Conservation (phyloP, 495 filamentous ascomycete genomes). For the Podospora fimiseda region DNA sequence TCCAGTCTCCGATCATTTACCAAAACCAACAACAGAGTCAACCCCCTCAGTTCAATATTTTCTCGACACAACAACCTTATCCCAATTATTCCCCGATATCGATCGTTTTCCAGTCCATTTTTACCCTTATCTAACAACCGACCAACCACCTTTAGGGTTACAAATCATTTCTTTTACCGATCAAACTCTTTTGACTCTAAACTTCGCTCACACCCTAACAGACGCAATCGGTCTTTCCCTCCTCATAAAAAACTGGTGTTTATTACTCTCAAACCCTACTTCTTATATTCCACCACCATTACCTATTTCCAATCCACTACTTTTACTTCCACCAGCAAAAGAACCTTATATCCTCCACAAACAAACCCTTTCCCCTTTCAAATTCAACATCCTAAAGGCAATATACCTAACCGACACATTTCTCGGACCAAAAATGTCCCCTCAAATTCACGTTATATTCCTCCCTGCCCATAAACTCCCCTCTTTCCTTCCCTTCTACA, state of each 20-base stretch:
- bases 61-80: background rate
- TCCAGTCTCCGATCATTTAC: background rate
- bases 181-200: background rate
- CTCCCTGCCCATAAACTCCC: too few relatives aligned
- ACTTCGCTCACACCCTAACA: background rate
- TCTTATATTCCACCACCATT: background rate
- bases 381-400: too few relatives aligned
- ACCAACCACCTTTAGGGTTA: background rate
- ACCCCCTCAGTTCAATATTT: background rate
- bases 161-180: background rate
- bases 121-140: background rate
- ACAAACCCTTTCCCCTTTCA: too few relatives aligned
- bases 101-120: background rate
- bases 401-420: too few relatives aligned
- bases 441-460: too few relatives aligned
- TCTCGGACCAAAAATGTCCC: too few relatives aligned
- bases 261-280: background rate
- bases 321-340: background rate
- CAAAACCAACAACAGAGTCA: background rate
- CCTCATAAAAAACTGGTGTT: background rate
- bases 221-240: background rate
- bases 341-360: background rate
- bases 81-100: background rate
- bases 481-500: too few relatives aligned
- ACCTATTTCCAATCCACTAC: background rate